phyloP scores from a whole-genome alignment of 768 basidiomycete species.

The Pisolithus orientalis region DNA sequence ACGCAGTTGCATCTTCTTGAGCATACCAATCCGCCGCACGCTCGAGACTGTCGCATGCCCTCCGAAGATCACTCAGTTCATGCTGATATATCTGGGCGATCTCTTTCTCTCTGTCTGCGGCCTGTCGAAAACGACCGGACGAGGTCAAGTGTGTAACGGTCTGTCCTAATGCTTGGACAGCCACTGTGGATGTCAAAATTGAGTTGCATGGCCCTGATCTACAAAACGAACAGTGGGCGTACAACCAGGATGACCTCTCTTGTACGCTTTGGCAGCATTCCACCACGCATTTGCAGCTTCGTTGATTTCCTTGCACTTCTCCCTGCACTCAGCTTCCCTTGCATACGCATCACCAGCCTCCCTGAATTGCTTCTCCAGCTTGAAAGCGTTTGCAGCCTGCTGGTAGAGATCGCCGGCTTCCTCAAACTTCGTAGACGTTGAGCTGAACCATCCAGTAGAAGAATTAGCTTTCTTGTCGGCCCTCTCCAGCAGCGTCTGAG shows the following conservation, averaged over 20 bases:
- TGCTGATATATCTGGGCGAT: slow-evolving; percentile 92
- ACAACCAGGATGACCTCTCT: slow-evolving; percentile 83
- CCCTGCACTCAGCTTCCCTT: slow-evolving; percentile 90
- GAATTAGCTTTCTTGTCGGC: slow-evolving; percentile 91
- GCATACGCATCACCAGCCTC: slow-evolving; percentile 91
- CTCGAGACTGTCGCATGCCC: slow-evolving; percentile 87
- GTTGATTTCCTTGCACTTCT: slow-evolving; percentile 79
- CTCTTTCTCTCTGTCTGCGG: slow-evolving; percentile 96
- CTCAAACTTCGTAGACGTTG: slow-evolving; percentile 77
- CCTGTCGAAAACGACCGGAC: slow-evolving; percentile 90
- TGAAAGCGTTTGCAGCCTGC: slow-evolving; percentile 90
- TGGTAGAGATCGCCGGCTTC: slow-evolving; percentile 95
- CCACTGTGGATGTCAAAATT: slow-evolving; percentile 48
- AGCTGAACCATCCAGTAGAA: slow-evolving; percentile 84
- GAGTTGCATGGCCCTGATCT: slow-evolving; percentile 5
- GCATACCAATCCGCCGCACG: slow-evolving; percentile 95
- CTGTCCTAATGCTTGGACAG: slow-evolving; percentile 78
- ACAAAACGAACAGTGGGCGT: slow-evolving; percentile 23
- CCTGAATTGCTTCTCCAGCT: slow-evolving; percentile 86
- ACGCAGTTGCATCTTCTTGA: slow-evolving; percentile 97
- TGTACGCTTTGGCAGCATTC: slow-evolving; percentile 96
- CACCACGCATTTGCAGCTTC: slow-evolving; percentile 99
- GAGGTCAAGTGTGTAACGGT: slow-evolving; percentile 80
- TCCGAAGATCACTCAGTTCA: slow-evolving; percentile 69
- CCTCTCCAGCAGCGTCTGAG: slow-evolving; percentile 70